Conservation (phyloP, 805 yeast species). For the Hemisphaericaspora nanyangensis region DNA sequence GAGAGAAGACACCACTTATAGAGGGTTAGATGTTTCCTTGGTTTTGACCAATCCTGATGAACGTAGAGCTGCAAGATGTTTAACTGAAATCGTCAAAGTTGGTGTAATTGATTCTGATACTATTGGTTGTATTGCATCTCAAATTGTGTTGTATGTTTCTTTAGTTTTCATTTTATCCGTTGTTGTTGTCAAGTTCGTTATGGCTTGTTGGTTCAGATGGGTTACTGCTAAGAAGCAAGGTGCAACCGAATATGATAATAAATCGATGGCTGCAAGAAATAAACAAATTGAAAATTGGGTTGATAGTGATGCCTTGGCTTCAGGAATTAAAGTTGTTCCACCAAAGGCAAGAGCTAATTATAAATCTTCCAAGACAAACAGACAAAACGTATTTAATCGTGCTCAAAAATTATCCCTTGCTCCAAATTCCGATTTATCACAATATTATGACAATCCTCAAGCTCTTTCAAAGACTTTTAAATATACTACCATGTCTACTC, state of each 20-base stretch:
- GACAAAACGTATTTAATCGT: slow-evolving; percentile 40
- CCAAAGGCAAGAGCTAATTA: slow-evolving; percentile 50
- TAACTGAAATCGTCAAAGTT: slow-evolving; percentile 80
- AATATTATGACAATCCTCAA: slow-evolving; percentile 31
- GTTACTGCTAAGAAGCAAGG: slow-evolving; percentile 71
- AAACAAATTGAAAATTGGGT: slow-evolving; percentile 83
- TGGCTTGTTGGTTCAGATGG: slow-evolving; percentile 93
- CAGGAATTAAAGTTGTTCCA: slow-evolving; percentile 47
- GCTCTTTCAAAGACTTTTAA: slow-evolving; percentile 36
- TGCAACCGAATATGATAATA: slow-evolving; percentile 57
- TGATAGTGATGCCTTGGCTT: slow-evolving; percentile 45
- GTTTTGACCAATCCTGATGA: slow-evolving; percentile 63
- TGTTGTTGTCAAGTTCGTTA: slow-evolving; percentile 68
- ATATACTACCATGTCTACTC: slow-evolving; percentile 65
- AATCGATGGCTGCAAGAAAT: slow-evolving; percentile 59
- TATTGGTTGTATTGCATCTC: slow-evolving; percentile 91
- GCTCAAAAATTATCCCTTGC: slow-evolving; percentile 29
- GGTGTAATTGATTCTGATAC: slow-evolving; percentile 87
- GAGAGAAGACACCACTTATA: slow-evolving; percentile 47
- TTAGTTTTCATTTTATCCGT: slow-evolving; percentile 81
- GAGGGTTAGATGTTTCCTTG: slow-evolving; percentile 80
- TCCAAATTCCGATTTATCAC: slow-evolving; percentile 33
- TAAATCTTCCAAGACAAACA: slow-evolving; percentile 28
- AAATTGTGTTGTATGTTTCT: slow-evolving; percentile 75
- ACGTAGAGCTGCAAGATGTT: slow-evolving; percentile 73